Evolutionary conservation across 2,329 filamentous ascomycete genomes (phyloP), one percentile per base, ranked within the genome.

Genomic region (Venturia aucupariae): DNA sequence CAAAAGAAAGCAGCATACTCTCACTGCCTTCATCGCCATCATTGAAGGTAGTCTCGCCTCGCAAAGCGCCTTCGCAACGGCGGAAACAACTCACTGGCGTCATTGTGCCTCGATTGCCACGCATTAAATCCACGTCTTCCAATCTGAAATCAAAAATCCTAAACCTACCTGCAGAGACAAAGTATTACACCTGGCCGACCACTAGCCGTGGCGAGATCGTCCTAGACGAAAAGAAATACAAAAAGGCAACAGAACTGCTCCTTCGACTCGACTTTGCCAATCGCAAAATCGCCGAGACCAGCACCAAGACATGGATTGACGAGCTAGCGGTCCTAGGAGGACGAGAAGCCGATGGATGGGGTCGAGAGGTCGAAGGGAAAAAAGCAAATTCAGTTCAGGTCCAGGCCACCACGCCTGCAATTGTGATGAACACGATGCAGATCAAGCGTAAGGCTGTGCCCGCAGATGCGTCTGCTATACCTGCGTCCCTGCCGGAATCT

Each of bases 251-350:
- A 24, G 89, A 91, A 68, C 76, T 90, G 11, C 78, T 94, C 0
- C 80, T 92, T 5, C 84, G 88, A 65, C 82, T 92, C 0, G 89
- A 92, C 72, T 94, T 94, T 73, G 80, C 84, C 0, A 87, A 82
- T 10, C 74, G 86, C 3, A 82, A 84, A 13, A 82, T 87, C 60
- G 86, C 88, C 0, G 78, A 77, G 1, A 79, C 80, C 39, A 90
- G 88, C 70, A 90, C 89, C 2, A 77, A 75, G 62, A 84, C 88
- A 63, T 94, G 90, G 89, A 80, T 86, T 54, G 81, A 81, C 17
- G 89, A 93, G 70, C 84, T 88, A 0, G 82, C 82, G 19, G 72
- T 77, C 6, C 67, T 77, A 1, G 74, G 71, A 30, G 73, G 73
- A 8, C 22, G 41, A 46, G 17, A 22, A n/a, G 38, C 44, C n/a